These are phyloP conservation scores for Penicillium verhagenii DNA, from an alignment of 495 filamentous ascomycete genomes.

Conservation along the genomic window DNA sequence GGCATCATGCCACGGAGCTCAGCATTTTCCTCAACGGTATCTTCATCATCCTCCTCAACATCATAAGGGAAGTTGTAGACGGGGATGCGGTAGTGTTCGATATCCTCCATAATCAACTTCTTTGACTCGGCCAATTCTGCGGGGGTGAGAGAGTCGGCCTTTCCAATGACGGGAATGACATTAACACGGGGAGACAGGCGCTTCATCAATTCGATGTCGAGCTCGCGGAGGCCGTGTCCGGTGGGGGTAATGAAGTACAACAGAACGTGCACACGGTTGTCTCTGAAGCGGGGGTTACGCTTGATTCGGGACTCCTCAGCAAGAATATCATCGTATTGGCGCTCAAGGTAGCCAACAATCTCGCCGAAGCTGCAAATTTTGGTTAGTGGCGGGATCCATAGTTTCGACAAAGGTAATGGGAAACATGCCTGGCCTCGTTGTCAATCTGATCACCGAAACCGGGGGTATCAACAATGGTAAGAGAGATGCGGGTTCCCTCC, in stretches of 20 bases:
- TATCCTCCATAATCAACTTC: conserved; percentile 99
- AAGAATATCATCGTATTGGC: conserved; percentile 98
- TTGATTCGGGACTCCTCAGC: conserved; percentile 99
- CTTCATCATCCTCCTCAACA: conserved; percentile 98
- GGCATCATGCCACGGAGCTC: conserved; percentile 97
- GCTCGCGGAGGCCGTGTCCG: conserved; percentile 95
- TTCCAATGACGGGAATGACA: conserved; percentile 98
- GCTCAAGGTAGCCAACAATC: conserved; percentile 95
- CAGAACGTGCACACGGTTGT: conserved; percentile 96
- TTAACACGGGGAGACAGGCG: conserved; percentile 97
- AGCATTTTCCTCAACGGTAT: conserved; percentile 98
- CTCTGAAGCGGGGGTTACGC: conserved; percentile 98
- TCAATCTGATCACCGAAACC: conserved; percentile 99
- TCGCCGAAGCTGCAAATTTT: conserved; percentile 72
- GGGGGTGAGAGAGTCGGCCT: conserved; percentile 95
- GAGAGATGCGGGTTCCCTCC: conserved; percentile 94
- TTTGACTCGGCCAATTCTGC: conserved; percentile 97
- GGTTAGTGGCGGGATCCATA: conserved; percentile 31
- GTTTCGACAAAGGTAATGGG: background rate
- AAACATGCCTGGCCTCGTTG: conserved; percentile 88
- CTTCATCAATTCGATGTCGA: conserved; percentile 99
- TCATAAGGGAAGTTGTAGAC: conserved; percentile 99
- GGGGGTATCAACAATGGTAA: conserved; percentile 97
- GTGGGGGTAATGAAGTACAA: conserved; percentile 99
- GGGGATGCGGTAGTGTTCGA: conserved; percentile 98